Percentiles rank a stretch among this genome's conserved stretches.
These are phyloP conservation scores for Dipodascus geniculatus DNA, from an alignment of 805 yeast species.

Conservation along the genomic window DNA sequence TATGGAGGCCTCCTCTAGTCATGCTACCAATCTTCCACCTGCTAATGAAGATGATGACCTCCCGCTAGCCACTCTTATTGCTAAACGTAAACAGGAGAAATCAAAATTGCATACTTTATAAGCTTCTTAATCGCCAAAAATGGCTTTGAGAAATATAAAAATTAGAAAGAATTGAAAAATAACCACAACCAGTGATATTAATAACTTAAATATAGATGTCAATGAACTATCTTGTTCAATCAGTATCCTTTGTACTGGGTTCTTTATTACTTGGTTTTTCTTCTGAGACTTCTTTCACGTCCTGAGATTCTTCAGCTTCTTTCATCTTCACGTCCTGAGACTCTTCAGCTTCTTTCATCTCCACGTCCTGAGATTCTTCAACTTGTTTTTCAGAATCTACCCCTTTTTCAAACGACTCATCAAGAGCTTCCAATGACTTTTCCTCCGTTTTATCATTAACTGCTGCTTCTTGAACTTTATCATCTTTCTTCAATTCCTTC, in stretches of 20 bases:
- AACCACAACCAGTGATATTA: neutral
- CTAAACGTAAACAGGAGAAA: neutral
- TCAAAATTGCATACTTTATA: neutral
- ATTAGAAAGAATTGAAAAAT: neutral
- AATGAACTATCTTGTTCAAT: neutral
- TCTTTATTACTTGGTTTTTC: too few species aligned
- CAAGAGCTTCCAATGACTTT: constrained; percentile 7
- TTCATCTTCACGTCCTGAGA: neutral
- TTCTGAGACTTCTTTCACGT: too few species aligned
- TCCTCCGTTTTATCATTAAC: constrained; percentile 4
- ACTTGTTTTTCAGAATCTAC: neutral
- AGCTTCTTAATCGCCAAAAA: too few species aligned
- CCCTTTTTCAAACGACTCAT: constrained; percentile 1
- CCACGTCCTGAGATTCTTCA: constrained; percentile 2
- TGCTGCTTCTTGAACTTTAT: constrained; percentile 1
- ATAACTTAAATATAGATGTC: neutral
- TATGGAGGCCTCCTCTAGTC: neutral
- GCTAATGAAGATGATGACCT: neutral
- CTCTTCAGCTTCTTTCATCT: constrained; percentile 5
- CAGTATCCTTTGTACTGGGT: neutral
- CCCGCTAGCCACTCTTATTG: neutral
- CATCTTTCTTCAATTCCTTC: neutral
- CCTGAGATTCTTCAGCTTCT: too few species aligned
- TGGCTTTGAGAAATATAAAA: too few species aligned
- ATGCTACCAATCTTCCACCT: neutral